Conservation (phyloP, 805 yeast species). For the Spencermartinsiella europaea region DNA sequence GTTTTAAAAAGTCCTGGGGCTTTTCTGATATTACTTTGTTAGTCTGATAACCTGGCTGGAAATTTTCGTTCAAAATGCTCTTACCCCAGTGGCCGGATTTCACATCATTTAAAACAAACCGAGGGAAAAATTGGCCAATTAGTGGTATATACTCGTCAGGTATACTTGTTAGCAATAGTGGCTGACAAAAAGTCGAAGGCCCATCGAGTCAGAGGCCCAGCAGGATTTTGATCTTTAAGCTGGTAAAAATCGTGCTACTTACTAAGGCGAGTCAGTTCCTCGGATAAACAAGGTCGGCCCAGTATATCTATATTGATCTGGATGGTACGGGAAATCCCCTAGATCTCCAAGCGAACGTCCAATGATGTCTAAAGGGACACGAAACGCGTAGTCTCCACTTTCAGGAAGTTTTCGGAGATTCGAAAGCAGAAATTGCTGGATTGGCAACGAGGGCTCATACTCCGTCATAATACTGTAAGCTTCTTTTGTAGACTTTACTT, state of each 20-base stretch:
- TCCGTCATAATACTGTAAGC: conserved; percentile 59
- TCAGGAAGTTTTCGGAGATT: conserved; percentile 50
- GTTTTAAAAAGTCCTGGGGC: conserved; percentile 66
- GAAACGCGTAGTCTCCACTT: conserved; percentile 37
- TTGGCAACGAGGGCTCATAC: conserved; percentile 53
- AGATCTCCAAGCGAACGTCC: conserved; percentile 60
- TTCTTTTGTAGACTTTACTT: conserved; percentile 50
- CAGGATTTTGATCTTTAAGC: too few species aligned
- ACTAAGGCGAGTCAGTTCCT: conserved; percentile 67
- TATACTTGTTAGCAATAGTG: conserved; percentile 37
- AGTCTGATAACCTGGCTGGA: too few species aligned
- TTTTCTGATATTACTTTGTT: conserved; percentile 65
- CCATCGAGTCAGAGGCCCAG: too few species aligned
- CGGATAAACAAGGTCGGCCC: conserved; percentile 77
- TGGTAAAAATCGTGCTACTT: too few species aligned
- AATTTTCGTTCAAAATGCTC: too few species aligned
- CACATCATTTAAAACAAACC: conserved; percentile 65
- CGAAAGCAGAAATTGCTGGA: conserved; percentile 74
- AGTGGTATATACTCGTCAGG: conserved; percentile 75
- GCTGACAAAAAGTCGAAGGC: too few species aligned
- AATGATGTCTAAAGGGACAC: conserved; percentile 69
- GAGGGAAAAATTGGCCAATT: conserved; percentile 74
- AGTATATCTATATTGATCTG: conserved; percentile 48
- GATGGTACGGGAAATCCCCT: conserved; percentile 72
- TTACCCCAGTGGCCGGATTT: conserved; percentile 82